Conservation (phyloP, 129 eudicot genomes). For the Pittosporum tobira region DNA sequence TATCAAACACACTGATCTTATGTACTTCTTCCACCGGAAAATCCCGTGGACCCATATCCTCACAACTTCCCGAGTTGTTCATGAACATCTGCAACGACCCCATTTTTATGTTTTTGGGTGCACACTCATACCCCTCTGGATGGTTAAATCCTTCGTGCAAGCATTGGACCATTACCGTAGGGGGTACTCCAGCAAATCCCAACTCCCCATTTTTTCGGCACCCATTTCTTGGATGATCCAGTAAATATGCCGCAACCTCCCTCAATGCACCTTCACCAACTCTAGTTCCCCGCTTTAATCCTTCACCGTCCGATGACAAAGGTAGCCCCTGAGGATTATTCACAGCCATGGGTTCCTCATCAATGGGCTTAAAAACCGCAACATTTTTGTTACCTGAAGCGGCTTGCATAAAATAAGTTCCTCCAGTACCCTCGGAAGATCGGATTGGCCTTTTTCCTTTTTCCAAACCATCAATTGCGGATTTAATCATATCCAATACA, state of each 20-base stretch:
- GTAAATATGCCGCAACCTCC: constrained; percentile 56
- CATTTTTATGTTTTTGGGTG: constrained; percentile 29
- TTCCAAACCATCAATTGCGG: constrained; percentile 31
- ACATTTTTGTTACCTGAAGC: constrained; percentile 40
- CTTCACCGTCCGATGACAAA: constrained; percentile 43
- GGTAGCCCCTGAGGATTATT: constrained; percentile 61
- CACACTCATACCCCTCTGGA: constrained; percentile 35
- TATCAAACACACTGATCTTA: constrained; percentile 57
- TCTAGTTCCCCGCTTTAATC: constrained; percentile 54
- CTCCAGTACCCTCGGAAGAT: constrained; percentile 58
- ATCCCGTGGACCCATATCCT: constrained; percentile 62
- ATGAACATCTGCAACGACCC: constrained; percentile 61
- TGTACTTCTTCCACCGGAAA: constrained; percentile 64
- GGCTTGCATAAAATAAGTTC: constrained; percentile 59
- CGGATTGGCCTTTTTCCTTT: constrained; percentile 45
- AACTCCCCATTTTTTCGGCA: constrained; percentile 16
- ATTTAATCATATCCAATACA: constrained; percentile 33
- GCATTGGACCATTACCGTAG: constrained; percentile 50
- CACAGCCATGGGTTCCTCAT: constrained; percentile 65
- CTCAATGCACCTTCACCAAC: constrained; percentile 69
- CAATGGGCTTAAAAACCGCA: constrained; percentile 54
- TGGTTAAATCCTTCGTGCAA: constrained; percentile 45
- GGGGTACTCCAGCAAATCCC: constrained; percentile 66
- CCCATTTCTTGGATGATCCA: constrained; percentile 53
- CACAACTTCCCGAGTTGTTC: constrained; percentile 58